Base-by-base conservation (phyloP, 2,329 filamentous ascomycete species). In the Fusarium goolgardi region DNA sequence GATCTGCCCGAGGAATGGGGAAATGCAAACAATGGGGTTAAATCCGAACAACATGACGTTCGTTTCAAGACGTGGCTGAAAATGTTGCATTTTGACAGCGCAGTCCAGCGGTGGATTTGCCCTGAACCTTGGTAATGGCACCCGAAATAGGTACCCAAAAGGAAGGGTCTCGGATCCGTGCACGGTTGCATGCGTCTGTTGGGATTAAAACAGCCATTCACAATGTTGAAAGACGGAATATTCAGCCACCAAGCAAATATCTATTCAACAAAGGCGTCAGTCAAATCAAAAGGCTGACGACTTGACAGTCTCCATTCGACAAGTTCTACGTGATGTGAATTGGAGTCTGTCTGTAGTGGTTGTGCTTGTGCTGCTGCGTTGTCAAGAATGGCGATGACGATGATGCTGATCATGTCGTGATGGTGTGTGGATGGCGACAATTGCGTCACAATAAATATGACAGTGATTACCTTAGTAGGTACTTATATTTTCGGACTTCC, bases 301-400 rank as follows among this genome's bases (percentile, higher is more conserved):
- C n/a, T 41, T 45, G 37, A 8, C 23, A 27, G 35, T 27, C 11
- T 45, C 35, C 34, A 31, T 21, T 27, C 23, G 20, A 39, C 16
- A 39, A 39, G 35, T 21, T 39, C 12, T 39, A n/a, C 11, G 35
- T 21, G n/a, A 20, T 39, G n/a, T 13, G 35, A 21, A 59, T 50
- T 63, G 50, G 61, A 25, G 40, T 39, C 16, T 35, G 34, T 18
- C 34, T n/a, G 35, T 25, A 5, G 23, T 40, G 23, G 39, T 39
- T 25, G 18, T 59, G 15, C 27, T 41, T 27, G 34, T 7, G 34
- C 56, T 57, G 49, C 31, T 57, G 31, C 25, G 37, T 20, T 37
- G 57, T 52, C 43, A 62, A 64, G 44, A 64, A 70, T 45, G 58
- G 46, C 21, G 39, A 59, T 69, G 66, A 69, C 66, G 63, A 67